Base-by-base conservation (phyloP, 1,139 yeast genomes). In the Geotrichum bryndzae region DNA sequence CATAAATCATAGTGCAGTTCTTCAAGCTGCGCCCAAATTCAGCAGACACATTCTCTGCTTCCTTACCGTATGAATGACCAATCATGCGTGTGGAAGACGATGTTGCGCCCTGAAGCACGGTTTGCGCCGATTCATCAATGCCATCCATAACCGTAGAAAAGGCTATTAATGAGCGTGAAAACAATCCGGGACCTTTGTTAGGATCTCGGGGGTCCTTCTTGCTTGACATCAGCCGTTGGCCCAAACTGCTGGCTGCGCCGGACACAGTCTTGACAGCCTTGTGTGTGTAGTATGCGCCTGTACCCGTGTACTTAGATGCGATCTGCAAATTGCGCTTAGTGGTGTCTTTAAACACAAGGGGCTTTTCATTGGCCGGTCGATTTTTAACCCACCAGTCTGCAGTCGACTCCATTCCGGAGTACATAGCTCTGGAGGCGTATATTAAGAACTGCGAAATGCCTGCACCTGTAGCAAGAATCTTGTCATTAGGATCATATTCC, bases 141-240 rank as follows among this genome's bases (percentile, higher is more conserved):
- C 62, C 64, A 35, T 62, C 64, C 62, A 62, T 57, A 6, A 62
- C 59, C 7, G 64, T 59, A 10, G 62, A 51, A 51, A 62, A 62
- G n/a, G 64, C 64, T 41, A 62, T 27, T 2, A 62, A 41, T 11
- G 64, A 59, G n/a, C 64, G 54, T n/a, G 57, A 57, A 27, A 62
- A 54, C 13, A 62, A 27, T 3, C 60, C 57, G 1, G 57, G 55
- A 13, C 15, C 31, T 51, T 35, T 45, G 23, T 60, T 35, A 18
- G 65, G 62, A 33, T 56, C 50, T 8, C 23, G 33, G 38, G 53
- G 35, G 35, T 48, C 54, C 45, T 58, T 51, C 53, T 61, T 80
- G 79, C 59, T 65, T 60, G 59, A 72, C 70, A 62, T 73, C 10
- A 59, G 33, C 18, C 59, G 38, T 22, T 50, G 53, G 7, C 64